phyloP scores from a whole-genome alignment of 1,284 basidiomycete genomes.

The Sporisorium reilianum region DNA sequence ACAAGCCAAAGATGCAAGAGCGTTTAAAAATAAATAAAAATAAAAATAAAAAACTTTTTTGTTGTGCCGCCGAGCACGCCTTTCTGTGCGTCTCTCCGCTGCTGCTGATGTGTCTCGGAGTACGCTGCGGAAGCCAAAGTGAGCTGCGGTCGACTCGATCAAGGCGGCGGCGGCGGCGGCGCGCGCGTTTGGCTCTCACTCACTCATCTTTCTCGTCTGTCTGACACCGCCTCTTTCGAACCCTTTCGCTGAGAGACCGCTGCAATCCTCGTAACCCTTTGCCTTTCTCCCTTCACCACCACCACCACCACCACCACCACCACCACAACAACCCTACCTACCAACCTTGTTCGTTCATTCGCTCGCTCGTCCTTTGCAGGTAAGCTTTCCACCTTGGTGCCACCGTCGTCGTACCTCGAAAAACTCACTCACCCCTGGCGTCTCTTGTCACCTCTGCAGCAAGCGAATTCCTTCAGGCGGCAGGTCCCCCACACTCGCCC shows the following conservation, averaged over 20 bases:
- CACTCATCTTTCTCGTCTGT: no score
- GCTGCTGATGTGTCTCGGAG: conserved; percentile 8
- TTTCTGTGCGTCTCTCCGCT: conserved; percentile 2
- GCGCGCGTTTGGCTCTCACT: no score
- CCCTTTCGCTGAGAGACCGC: neutral
- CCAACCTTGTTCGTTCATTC: conserved; percentile 10
- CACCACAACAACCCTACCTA: conserved; percentile 10
- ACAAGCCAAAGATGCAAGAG: no score
- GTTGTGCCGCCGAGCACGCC: neutral
- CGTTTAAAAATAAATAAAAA: no score
- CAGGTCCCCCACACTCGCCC: conserved; percentile 26
- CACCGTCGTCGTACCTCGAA: neutral
- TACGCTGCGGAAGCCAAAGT: conserved; percentile 13
- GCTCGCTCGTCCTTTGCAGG: conserved; percentile 18
- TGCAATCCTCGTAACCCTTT: no score
- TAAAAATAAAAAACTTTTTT: neutral
- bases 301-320: conserved; percentile 5
- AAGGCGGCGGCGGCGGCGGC: no score
- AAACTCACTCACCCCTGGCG: neutral
- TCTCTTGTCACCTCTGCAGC: neutral
- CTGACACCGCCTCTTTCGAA: conserved; percentile 8
- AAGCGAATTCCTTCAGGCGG: conserved; percentile 23
- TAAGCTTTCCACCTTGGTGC: conserved; percentile 3
- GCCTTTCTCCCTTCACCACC: conserved; percentile 3
- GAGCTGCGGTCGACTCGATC: neutral